Percentiles rank a stretch among this genome's conserved stretches.
Evolutionary conservation across 2,329 filamentous ascomycete species (phyloP).

Genomic region (Diaporthe amygdali): DNA sequence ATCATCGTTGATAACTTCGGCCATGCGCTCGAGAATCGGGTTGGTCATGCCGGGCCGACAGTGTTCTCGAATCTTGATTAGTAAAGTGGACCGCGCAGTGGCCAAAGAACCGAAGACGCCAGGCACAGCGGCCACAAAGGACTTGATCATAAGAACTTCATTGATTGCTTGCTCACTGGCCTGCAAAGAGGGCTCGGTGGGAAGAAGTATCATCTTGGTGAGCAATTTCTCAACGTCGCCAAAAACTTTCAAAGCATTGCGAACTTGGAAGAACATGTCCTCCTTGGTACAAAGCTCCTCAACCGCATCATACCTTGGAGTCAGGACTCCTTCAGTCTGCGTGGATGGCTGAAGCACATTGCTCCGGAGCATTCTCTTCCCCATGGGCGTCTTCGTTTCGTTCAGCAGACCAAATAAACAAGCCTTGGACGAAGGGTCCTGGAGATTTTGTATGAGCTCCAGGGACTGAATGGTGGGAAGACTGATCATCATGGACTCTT

Average conservation of each 20-base stretch:
- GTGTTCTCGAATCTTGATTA: slow-evolving; percentile 71
- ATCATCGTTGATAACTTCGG: slow-evolving; percentile 77
- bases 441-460: slow-evolving; percentile 88
- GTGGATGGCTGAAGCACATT: slow-evolving; percentile 91
- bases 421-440: slow-evolving; percentile 77
- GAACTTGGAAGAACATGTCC: slow-evolving; percentile 80
- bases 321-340: slow-evolving; percentile 66
- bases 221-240: slow-evolving; percentile 80
- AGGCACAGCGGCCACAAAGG: slow-evolving; percentile 73
- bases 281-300: slow-evolving; percentile 83
- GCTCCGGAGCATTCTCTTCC: slow-evolving; percentile 78
- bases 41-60: slow-evolving; percentile 69
- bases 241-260: slow-evolving; percentile 76
- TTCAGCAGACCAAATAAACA: slow-evolving; percentile 88
- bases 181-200: slow-evolving; percentile 67
- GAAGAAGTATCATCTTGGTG: slow-evolving; percentile 82
- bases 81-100: slow-evolving; percentile 66
- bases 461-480: slow-evolving; percentile 84
- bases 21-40: slow-evolving; percentile 68
- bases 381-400: slow-evolving; percentile 87
- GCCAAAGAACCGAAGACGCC: slow-evolving; percentile 72
- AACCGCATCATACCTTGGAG: slow-evolving; percentile 78
- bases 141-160: slow-evolving; percentile 84
- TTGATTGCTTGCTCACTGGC: slow-evolving; percentile 84
- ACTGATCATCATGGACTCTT: slow-evolving; percentile 96